Base-by-base conservation (phyloP, 1,139 yeast species). In the Kodamaea arcana region DNA sequence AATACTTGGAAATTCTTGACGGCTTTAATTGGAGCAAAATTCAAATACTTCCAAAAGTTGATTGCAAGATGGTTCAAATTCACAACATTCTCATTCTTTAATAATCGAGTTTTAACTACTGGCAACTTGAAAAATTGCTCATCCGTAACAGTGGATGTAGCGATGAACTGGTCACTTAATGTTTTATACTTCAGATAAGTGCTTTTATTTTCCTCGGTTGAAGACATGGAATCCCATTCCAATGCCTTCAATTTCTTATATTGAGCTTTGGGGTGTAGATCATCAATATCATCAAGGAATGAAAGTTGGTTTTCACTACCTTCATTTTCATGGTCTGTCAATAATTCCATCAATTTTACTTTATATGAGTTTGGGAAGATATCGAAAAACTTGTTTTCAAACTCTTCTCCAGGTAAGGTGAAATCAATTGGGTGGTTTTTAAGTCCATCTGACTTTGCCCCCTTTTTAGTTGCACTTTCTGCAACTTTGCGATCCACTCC, bases 31-130 rank as follows among this genome's bases (percentile, higher is more conserved):
- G 90, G 86, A 34, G 71, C 66, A 34, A 82, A 67, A 39, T 75
- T 73, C 44, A 83, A 53, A 40, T 69, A 56, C 35, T 69, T 72
- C 86, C 86, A 80, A 41, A 75, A 69, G 13, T 63, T 54, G 5
- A 75, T 44, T 4, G 69, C 67, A 3, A 60, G 42, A 4, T 58
- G 54, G 40, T 66, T 64, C 36, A 69, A 51, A 41, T 69, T 69
- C 14, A 69, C 46, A 14, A 60, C 52, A 13, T 43, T 48, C 10
- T 54, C 46, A 12, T 58, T 50, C 36, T 68, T 69, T 27, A 52
- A 29, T 1, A 65, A 63, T 32, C 53, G 52, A 2, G 58, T 44
- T 31, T 62, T 62, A n/a, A 53, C 45, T 2, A 38, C 45, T 3
- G 60, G 52, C 24, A 63, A 42, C 24, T 48, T 42, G 40, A 60